Base-by-base conservation (phyloP, 805 yeast species). In the Saccharomyces eubayanus region DNA sequence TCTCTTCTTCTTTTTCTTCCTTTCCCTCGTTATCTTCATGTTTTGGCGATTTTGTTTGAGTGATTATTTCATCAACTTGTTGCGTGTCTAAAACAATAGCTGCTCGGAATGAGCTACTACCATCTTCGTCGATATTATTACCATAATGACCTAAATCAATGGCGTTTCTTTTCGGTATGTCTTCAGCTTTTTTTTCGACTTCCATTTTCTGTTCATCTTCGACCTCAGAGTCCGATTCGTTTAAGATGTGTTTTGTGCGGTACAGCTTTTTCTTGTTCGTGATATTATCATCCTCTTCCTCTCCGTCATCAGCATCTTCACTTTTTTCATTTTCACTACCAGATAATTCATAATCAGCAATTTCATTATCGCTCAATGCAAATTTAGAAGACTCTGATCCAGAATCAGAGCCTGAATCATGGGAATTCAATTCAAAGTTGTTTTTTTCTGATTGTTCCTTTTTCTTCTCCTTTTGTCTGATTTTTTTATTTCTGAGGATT, bases 401-500 rank as follows among this genome's bases (percentile, higher is more conserved):
- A 8, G 36, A 47, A 14, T 53, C 54, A 21, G 54, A 52, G 30
- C 54, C 59, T 48, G 58, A 57, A 28, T 58, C 64, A 3, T 52
- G 59, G 14, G 60, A 66, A 6, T 58, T 67, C 9, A 58, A 57
- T 24, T 12, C 5, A 21, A 28, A 24, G 1, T 61, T 70, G 24
- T 62, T 68, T 21, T 31, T 29, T 30, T 58, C 56, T 16, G 49
- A 57, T 29, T 47, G 46, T 16, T 63, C 66, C 21, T 51, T 56
- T 28, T 59, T 62, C 65, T 76, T 62, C 56, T 77, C 81, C 53
- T 70, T 67, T 57, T 71, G 72, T 47, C 81, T 72, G 30, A 79
- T 72, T 20, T 72, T 72, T 50, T 74, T 65, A 14, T 72, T 78
- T 58, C 83, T 72, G 53, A 75, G 76, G 56, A 79, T 74, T 61